Evolutionary conservation across 1,284 basidiomycete genomes (phyloP), one percentile per base, ranked within the genome.

Genomic region (Trametes sp.): DNA sequence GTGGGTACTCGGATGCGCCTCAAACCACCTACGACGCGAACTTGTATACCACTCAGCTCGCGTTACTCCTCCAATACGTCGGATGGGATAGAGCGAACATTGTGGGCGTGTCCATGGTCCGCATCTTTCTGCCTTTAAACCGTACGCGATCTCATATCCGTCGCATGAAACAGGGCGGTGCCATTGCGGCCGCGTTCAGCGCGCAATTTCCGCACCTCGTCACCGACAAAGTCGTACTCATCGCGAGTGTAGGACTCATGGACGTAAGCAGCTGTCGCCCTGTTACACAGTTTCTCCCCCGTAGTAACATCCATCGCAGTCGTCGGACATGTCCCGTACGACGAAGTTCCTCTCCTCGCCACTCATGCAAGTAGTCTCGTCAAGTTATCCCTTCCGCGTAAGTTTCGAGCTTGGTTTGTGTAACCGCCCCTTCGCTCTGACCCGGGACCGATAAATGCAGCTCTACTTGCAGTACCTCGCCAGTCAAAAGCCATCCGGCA

Each of bases 1-100:
- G 91, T 36, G 92, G 92, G 10, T 93, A 93, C 74, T 90, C 89
- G 1, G 91, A 92, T 65, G 90, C 90, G 1, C 91, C 89, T 0
- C 81, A 85, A 33, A 83, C 82, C 7, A 83, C 81, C 2, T 92
- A 93, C 72, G 82, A 89, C 66, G 77, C 82, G 2, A 75, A 78
- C 3, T 78, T 93, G 6, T 89, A 90, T 74, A 86, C 86, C 0
- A 88, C 86, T 0, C 90, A 93, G 70, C 87, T 93, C n/a, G 92
- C 91, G 0, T 81, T 93, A 1, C 82, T 93, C 57, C 85, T 93
- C 82, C 92, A 93, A 68, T 85, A 91, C 66, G 74, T 93, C 49
- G 81, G 81, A 54, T 93, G 91, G 90, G 80, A 83, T 9, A 83
- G 84, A 63, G 85, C 88, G 0, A 77, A 83, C 59, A 73, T 93